Evolutionary conservation across 495 filamentous ascomycete species (phyloP), one percentile per base, ranked within the genome.

Genomic region (Acidomyces sp.): DNA sequence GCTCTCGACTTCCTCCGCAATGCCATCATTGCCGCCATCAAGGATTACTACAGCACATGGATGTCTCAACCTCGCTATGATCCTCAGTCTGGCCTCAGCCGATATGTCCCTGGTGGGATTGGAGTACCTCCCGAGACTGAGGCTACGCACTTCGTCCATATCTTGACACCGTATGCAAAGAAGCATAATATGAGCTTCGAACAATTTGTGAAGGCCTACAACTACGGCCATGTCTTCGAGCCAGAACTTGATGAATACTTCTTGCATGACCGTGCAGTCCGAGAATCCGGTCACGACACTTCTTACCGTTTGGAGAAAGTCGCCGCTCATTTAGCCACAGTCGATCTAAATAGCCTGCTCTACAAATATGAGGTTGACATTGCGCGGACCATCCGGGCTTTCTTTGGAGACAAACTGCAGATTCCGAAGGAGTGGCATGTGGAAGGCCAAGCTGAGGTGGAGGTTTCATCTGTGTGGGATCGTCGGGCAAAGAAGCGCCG

Each of bases 281-380:
- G 90, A 33, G 90, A 96, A 55, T 93, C 86, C n/a, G 90, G 90
- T 16, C 90, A 97, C 55, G 90, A 97, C 57, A 96, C 86, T 4
- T 80, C 82, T 19, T 95, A 95, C 57, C 82, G 90, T 18, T 67
- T 97, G 0, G 90, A 95, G 59, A 75, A 77, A 13, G 71, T 90
- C 17, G 86, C 80, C 53, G 90, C 82, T 11, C 73, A 95, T 53
- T 66, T 96, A 18, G 90, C 85, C 13, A 96, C 90, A 1, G 81
- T 96, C 20, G 90, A 97, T 54, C 68, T 95, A 25, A 95, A 96
- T 61, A 84, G 85, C 20, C 65, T 93, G 6, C 66, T 97, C 19
- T 97, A 87, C 70, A 95, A 95, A 59, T 93, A 93, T 60, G 90
- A 97, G 58, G 76, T 72, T 19, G 92, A 97, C 54, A 93, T 97